Evolutionary conservation across 1,284 basidiomycete species (phyloP), one percentile per base, ranked within the genome.

Genomic region (Apiotrichum montevideense): DNA sequence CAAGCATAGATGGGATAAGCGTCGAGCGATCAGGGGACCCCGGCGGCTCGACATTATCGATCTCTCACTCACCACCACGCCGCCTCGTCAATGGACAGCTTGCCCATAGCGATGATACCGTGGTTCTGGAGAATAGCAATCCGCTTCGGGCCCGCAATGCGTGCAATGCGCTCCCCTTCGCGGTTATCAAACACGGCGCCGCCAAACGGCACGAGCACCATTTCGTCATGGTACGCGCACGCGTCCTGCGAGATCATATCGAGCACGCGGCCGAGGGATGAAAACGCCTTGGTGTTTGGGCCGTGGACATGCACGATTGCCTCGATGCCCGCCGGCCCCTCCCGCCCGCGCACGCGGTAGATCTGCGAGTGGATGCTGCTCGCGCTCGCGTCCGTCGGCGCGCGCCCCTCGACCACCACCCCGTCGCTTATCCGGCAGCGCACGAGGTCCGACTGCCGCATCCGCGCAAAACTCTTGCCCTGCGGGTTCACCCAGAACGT

Each of bases 401-500:
- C 46, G n/a, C 35, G 6, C 9, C 69, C 70, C 52, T 74, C 68
- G 14, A 72, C 55, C 59, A 71, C 66, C 11, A 33, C 41, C 2
- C 69, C 69, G 47, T 69, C 68, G n/a, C 42, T 50, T 4, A 65
- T 58, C 7, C 60, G 52, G 39, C 64, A 62, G 33, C 70, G 63
- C 4, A 74, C 66, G 4, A 74, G 60, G 52, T 74, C 69, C 4
- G 63, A 65, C 32, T 56, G 52, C 21, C 64, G 62, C 70, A 72
- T 72, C n/a, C 61, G 58, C 13, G 64, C 66, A 55, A 72, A 72
- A 4, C 64, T 66, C 55, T 66, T 67, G 44, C 69, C 70, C 43
- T 71, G 67, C 9, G 70, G 68, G 58, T 72, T 72, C 15, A 74
- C 70, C 69, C 69, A 74, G 64, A 72, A 74, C 10, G 69, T 69